Evolutionary conservation across 2,329 filamentous ascomycete species (phyloP).

Genomic region (Dendrostoma leiphaemia): DNA sequence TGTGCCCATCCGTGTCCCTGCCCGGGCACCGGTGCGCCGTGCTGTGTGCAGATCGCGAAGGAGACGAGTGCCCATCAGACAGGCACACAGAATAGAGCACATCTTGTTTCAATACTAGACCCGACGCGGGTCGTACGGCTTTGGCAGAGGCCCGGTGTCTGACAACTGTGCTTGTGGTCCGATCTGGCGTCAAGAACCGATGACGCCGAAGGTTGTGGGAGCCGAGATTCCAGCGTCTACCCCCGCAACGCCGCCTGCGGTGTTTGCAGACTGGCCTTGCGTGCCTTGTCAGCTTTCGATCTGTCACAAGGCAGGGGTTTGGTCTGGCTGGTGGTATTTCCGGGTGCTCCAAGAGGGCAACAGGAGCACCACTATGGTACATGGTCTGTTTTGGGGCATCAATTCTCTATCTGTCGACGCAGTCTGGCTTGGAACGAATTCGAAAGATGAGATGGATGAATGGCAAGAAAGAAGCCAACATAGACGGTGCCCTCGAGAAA

Average conservation of each 20-base stretch:
- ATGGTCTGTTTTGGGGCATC: neutral
- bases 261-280: neutral
- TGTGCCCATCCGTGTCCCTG: no score
- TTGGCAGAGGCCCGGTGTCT: neutral
- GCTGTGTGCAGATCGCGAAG: neutral
- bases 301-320: neutral
- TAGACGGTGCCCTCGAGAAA: no score
- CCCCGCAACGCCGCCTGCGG: conserved; percentile 3
- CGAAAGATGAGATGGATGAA: neutral
- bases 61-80: neutral
- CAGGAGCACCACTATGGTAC: neutral
- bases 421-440: neutral
- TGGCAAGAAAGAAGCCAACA: neutral
- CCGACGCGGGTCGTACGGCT: no score
- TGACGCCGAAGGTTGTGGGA: conserved; percentile 8
- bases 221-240: conserved; percentile 15
- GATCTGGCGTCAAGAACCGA: conserved; percentile 9
- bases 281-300: conserved; percentile 8
- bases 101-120: neutral
- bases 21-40: neutral
- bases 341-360: neutral
- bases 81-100: neutral
- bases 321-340: neutral
- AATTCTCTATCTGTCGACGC: neutral
- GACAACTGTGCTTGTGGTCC: conserved; percentile 5